Base-by-base conservation (phyloP, 257 asterid genomes). In the Solanum bulbocastanum region DNA sequence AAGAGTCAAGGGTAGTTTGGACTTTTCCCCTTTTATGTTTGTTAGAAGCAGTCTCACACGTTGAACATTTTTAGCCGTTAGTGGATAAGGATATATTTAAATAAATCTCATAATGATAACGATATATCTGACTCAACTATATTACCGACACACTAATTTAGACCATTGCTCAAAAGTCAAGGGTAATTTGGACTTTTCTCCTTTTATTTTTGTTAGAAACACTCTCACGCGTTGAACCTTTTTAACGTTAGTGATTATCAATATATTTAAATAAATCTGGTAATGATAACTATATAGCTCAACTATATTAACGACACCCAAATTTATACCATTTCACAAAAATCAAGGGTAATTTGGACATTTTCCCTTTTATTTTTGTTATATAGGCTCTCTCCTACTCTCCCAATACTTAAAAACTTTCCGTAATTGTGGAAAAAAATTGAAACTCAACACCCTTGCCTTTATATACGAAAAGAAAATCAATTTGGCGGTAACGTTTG, bases 401-500 rank as follows among this genome's bases (percentile, higher is more conserved):
- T 18, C 44, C 5, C 13, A 4, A 8, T 10, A 16, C 20, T 49
- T 79, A 3, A 25, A 69, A 42, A 3, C 86, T 30, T 49, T 87
- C 84, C 30, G 20, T 72, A 87, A 13, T 75, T 83, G 39, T 65
- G 30, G 68, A 15, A 36, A 78, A 13, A 79, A 42, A 9, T 56
- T 36, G 89, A 72, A 72, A 86, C 58, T 1, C 81, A 40, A 87
- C 71, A 76, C 86, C 76, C 33, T 30, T 30, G 30, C 30, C 30
- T 81, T 81, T 81, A 37, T 78, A 79, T 71, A 73, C n/a, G 76
- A 79, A 84, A 81, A 87, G 76, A 83, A 82, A 83, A 83, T 84
- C 88, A 83, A 89, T 89, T 93, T 94, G 97, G 98, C 98, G 98
- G 96, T 94, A 94, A 94, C 87, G 91, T 90, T 91, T 76, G 92